Base-by-base conservation (phyloP, 345 rosid genomes). In the Citrus mangshanensis region DNA sequence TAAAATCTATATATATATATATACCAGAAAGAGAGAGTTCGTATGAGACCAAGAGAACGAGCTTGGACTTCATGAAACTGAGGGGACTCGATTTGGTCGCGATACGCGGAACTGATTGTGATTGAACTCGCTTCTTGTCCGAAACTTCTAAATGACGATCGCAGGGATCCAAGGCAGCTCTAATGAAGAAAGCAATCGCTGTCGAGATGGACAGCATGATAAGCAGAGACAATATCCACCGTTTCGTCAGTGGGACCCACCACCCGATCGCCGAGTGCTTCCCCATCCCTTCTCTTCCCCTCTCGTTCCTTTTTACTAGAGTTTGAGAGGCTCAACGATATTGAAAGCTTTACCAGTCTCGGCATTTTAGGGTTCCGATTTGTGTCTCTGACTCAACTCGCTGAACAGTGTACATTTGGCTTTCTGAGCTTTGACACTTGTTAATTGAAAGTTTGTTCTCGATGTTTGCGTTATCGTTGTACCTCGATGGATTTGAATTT, bases 1-100 rank as follows among this genome's bases (percentile, higher is more conserved):
- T 18, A 0, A 16, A 51, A 12, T 0, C 0, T 25, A 63, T 25
- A 25, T 25, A 25, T 25, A 25, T 25, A 25, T 25, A 25, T 25
- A 25, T 25, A 87, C 86, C 89, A 25, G 89, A 84, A 46, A 87
- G 83, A 22, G 87, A 87, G 69, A 87, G 86, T 82, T 87, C 85
- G 27, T 87, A 87, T 13, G 89, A 87, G 79, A 87, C 87, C 71
- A 84, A 49, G 32, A 87, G 85, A 35, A 87, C 89, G 22, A 64
- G 79, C 82, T 78, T 85, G 7, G 90, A 84, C 84, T 84, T 87
- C 90, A 87, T 87, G 78, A 87, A 87, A 37, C 82, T 67, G 67
- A 87, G 90, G 0, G 90, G 88, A 65, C 79, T 87, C 25, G 85
- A 82, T 30, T 59, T 58, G 25, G 76, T 46, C 14, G 75, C 70